phyloP scores from a whole-genome alignment of 2,329 filamentous ascomycete genomes.

The Monilinia fructicola region DNA sequence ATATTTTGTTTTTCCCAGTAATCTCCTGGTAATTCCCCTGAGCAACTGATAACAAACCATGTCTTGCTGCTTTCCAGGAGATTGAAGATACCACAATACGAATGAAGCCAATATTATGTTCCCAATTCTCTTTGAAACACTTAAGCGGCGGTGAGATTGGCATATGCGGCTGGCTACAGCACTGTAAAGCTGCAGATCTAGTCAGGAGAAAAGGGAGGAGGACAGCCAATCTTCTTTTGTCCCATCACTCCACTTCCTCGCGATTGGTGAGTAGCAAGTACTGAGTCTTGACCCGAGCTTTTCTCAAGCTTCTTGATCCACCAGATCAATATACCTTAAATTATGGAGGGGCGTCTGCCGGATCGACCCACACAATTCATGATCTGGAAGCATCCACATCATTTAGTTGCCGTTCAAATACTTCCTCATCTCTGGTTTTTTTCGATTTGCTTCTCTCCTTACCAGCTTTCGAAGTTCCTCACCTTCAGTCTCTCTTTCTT shows the following conservation, averaged over 20 bases:
- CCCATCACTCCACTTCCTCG: neutral
- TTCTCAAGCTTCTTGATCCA: slow-evolving; percentile 19
- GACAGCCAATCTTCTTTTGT: neutral
- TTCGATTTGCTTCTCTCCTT: neutral
- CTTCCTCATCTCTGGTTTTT: neutral
- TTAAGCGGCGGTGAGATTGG: slow-evolving; percentile 13
- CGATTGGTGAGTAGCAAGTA: neutral
- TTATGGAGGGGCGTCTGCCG: slow-evolving; percentile 18
- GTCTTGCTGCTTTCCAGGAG: slow-evolving; percentile 9
- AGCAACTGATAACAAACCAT: neutral
- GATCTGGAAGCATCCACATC: slow-evolving; percentile 18
- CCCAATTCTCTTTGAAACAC: slow-evolving; percentile 6
- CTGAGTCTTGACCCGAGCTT: slow-evolving; percentile 8
- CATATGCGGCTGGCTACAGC: neutral
- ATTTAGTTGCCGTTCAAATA: slow-evolving; percentile 18
- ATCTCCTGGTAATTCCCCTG: slow-evolving; percentile 14
- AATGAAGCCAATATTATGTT: slow-evolving; percentile 12
- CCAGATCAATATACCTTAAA: slow-evolving; percentile 18
- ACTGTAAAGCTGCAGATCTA: neutral
- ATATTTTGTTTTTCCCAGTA: neutral
- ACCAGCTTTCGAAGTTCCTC: slow-evolving; percentile 21
- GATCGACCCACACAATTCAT: slow-evolving; percentile 12
- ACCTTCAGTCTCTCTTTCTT: slow-evolving; percentile 23
- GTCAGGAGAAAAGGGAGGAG: too few species aligned
- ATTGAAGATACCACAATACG: slow-evolving; percentile 4